Evolutionary conservation across 2,329 filamentous ascomycete species (phyloP), one percentile per base, ranked within the genome.

Genomic region (Verticillium nonalfalfae): DNA sequence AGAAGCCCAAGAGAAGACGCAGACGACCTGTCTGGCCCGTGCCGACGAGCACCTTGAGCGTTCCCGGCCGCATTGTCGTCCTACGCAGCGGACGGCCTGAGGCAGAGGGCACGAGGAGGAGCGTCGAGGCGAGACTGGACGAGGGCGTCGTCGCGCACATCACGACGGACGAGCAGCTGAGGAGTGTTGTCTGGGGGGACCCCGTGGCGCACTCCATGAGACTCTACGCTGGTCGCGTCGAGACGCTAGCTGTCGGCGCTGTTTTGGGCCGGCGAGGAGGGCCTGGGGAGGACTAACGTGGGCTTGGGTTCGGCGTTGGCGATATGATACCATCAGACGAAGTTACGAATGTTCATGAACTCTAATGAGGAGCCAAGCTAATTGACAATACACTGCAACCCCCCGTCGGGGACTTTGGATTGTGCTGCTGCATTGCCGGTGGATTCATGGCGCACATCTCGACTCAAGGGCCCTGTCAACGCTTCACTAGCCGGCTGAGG

Each of bases 201-300:
- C 90, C 90, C 0, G 78, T 91, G 54, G 89, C 87, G 71, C 92
- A 96, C 75, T 80, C 87, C 67, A 96, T 96, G 92, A 85, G 79
- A 62, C 70, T 95, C 21, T 96, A 96, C 74, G 85, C 85, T 14
- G 83, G 81, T 21, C 77, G 92, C 59, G 84, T 96, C 55, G 89
- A 95, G 71, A 77, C 79, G 4, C 74, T 96, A 60, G 90, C 90
- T 11, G 86, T 88, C 1, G 85, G 82, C 62, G 90, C 88, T 11
- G 86, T 90, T 11, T 89, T 84, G 36, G 75, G 70, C 26, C 74
- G 70, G 66, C 69, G 69, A 14, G 62, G 60, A 1, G 9, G 40
- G 11, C n/a, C 21, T 50, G 40, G 40, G 9, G 40, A 50, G 40
- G 40, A 50, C 1, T 50, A 11, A 18, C 7, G n/a, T 50, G 5